Evolutionary conservation across 306 rosid genomes (phyloP), one percentile per base, ranked within the genome.

Genomic region (Luffa aegyptiaca): DNA sequence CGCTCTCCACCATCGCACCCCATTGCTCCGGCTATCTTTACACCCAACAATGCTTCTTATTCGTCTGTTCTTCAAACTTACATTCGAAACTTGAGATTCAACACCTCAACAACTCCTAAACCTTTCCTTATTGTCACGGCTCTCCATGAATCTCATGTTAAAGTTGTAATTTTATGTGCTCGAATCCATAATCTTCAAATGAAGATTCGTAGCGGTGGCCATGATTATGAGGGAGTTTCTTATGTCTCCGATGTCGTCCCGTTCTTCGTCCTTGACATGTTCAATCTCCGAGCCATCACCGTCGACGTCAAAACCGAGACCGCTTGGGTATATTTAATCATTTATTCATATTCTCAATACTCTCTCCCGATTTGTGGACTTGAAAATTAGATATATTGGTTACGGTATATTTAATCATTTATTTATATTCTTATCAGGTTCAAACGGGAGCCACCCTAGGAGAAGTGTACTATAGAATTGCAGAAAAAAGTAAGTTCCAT

Each of bases 41-140:
- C 85, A 64, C 83, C 53, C 81, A 76, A 26, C 55, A 86, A 62
- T 56, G 26, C 83, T 44, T 83, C 86, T 9, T 90, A 80, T 79
- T 56, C 91, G n/a, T 88, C 90, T 5, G 83, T 88, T 4, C 26
- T 90, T 16, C 81, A 87, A 76, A 80, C 86, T 11, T 88, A 88
- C 85, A 84, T 90, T 11, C 80, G 91, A 83, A 90, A 90, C 87
- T 89, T 87, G 41, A 87, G 91, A 48, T 90, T 88, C 87, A 90
- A 90, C 84, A 83, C 89, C 9, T 63, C 93, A 31, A 81, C 80
- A 21, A 88, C 91, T 6, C 79, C 77, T 0, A 90, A 90, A 4
- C 93, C 93, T 0, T 83, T 77, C 79, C 84, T 90, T 3, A 86
- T 90, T 36, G 14, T 90, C 37, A 86, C 93, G 3, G 79, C 93